Evolutionary conservation across 768 basidiomycete species (phyloP), one percentile per base, ranked within the genome.

Genomic region (Termitomyces sp.): DNA sequence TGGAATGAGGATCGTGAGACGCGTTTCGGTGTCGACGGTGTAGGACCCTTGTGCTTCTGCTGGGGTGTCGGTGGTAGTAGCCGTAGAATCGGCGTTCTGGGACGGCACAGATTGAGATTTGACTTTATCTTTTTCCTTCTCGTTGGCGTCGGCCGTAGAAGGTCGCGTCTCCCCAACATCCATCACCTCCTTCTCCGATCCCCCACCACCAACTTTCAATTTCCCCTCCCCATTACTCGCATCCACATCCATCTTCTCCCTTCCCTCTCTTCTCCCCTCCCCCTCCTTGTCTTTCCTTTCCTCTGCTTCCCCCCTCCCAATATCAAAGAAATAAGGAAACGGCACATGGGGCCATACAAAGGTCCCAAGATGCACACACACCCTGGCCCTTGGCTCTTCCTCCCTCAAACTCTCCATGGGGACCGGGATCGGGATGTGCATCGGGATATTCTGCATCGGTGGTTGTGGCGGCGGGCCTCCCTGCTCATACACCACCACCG

Each of bases 1-100:
- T 0, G 89, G 86, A 57, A 90, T 78, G 65, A 86, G 69, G 52
- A 89, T 74, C 1, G 83, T 81, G 29, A 80, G 75, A 1, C 73
- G 72, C 0, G 78, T 79, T 48, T 81, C 78, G 37, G 73, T 64
- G 56, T 79, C 78, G 29, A 79, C 68, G 5, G 68, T 59, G 23
- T 69, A 66, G 29, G 29, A 7, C 21, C n/a, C n/a, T n/a, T 58
- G 43, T 14, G 68, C 60, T 2, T 62, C 40, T 7, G 16, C 21
- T 1, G 56, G 16, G 12, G 31, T 32, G 41, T 14, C 6, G 42
- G 11, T 29, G 29, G 29, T 40, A 11, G n/a, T n/a, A n/a, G n/a
- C n/a, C n/a, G n/a, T n/a, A n/a, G 4, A 10, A 40, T 14, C 38
- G 38, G 12, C 38, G 38, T 19, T 3, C 38, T 14, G n/a, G 38